Conservation (phyloP, 1,139 yeast species). For the Debaryomyces nepalensis region DNA sequence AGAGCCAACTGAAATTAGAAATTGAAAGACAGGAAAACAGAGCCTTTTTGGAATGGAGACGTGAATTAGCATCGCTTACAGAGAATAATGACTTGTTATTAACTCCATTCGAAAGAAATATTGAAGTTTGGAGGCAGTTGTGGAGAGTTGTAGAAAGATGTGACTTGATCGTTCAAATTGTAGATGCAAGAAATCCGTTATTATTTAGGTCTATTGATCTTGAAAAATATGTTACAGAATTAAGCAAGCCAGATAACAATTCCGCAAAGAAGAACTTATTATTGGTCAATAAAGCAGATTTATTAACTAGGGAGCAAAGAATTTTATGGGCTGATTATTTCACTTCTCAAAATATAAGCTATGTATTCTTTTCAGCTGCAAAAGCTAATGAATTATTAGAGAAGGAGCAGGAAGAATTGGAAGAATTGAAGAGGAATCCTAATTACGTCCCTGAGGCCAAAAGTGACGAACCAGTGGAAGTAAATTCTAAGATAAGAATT, state of each 20-base stretch:
- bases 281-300: slow-evolving; percentile 92
- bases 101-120: slow-evolving; percentile 96
- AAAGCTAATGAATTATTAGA: slow-evolving; percentile 76
- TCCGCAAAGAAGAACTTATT: slow-evolving; percentile 72
- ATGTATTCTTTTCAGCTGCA: slow-evolving; percentile 92
- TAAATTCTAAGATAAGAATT: slow-evolving; percentile 63
- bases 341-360: slow-evolving; percentile 66
- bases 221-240: slow-evolving; percentile 78
- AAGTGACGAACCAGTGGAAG: slow-evolving; percentile 18
- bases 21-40: slow-evolving; percentile 88
- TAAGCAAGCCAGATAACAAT: slow-evolving; percentile 54
- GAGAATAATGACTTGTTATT: slow-evolving; percentile 81
- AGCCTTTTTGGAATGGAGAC: slow-evolving; percentile 92
- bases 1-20: slow-evolving; percentile 70
- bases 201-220: slow-evolving; percentile 89
- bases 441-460: slow-evolving; percentile 16
- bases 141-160: slow-evolving; percentile 98
- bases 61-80: slow-evolving; percentile 82
- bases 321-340: slow-evolving; percentile 87
- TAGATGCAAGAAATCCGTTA: slow-evolving; percentile 94
- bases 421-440: slow-evolving; percentile 25
- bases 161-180: slow-evolving; percentile 94
- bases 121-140: slow-evolving; percentile 97
- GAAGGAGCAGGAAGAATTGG: slow-evolving; percentile 53
- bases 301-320: slow-evolving; percentile 78